Conservation (phyloP, 1,284 basidiomycete species). For the Clitocybe nebularis region DNA sequence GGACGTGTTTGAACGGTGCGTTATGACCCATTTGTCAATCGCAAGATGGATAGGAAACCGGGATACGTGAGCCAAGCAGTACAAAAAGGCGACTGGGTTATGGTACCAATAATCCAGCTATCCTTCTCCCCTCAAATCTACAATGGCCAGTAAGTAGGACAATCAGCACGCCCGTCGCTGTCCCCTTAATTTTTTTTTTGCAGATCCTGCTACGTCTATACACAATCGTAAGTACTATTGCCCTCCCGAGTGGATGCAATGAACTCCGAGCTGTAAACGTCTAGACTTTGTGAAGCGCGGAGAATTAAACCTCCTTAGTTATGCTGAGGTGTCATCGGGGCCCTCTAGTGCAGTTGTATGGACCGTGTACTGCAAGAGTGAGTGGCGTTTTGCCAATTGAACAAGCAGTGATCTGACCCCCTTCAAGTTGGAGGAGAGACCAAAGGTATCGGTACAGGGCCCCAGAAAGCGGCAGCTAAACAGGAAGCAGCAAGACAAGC, state of each 20-base stretch:
- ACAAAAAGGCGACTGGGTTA: not conserved
- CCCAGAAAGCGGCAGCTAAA: constrained; percentile 43
- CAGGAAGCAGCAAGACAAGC: constrained; percentile 51
- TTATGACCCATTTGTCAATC: constrained; percentile 7
- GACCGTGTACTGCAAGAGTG: constrained; percentile 55
- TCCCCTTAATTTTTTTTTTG: not conserved
- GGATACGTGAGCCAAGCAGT: not conserved
- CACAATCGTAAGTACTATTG: not conserved
- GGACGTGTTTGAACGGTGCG: constrained; percentile 2
- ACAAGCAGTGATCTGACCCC: not conserved
- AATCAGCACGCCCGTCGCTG: too few relatives aligned
- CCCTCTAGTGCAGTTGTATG: constrained; percentile 39
- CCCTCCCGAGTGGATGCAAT: too few relatives aligned
- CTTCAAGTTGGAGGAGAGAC: constrained; percentile 43
- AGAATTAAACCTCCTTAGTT: constrained; percentile 32
- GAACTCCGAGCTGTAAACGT: not conserved
- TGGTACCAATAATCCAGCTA: not conserved
- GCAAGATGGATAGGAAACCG: constrained; percentile 7
- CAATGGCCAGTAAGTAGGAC: too few relatives aligned
- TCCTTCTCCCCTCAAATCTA: too few relatives aligned
- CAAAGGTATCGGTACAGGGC: constrained; percentile 40
- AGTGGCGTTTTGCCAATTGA: constrained; percentile 15
- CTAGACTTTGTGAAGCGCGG: constrained; percentile 40
- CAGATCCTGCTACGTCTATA: not conserved
- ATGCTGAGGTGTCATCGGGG: constrained; percentile 35